Evolutionary conservation across 768 basidiomycete species (phyloP), one percentile per base, ranked within the genome.

Genomic region (Cytidiella melzeri): DNA sequence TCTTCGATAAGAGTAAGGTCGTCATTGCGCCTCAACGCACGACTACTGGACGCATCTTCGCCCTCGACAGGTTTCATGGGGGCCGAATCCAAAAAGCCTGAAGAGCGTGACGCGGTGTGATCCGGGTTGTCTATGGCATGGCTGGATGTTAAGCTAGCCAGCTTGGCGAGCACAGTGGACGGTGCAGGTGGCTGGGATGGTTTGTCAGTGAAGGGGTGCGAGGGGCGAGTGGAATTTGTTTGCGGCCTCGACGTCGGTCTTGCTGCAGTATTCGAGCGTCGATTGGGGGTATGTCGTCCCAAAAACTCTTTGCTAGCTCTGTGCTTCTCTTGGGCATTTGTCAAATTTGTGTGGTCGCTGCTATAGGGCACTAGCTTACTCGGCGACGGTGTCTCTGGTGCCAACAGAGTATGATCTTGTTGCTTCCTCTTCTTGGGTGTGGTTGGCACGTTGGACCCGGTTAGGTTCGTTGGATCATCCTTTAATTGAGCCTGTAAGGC

Each of bases 1-100:
- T 85, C 79, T 55, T 96, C 87, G 5, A 94, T 65, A 15, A 97
- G 65, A 0, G 80, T 77, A 38, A 92, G 73, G 34, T 71, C 64
- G 19, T 87, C 84, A 55, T 89, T 86, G 28, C 77, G 64, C 44
- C 57, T 53, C 18, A 58, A 52, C 7, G 38, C 50, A 4, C 27
- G 11, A 13, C 20, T 36, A 2, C 11, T 11, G 10, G 28, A 11
- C 7, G 50, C 50, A 0, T 13, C 18, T n/a, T 50, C 58, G n/a
- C 19, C n/a, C 13, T 42, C 25, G 4, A n/a, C 25, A 9, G 46
- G 41, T 11, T 37, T 37, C 15, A 47, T 20, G 12, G 36, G 30
- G 1, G 40, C 43, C 13, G 27, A 34, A 11, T 59, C 58, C 0
- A 53, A 23, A 27, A 65, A 61, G 1, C 52, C 59, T 36, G 45